Base-by-base conservation (phyloP, 805 yeast species). In the Wickerhamomyces kurtzmanii region DNA sequence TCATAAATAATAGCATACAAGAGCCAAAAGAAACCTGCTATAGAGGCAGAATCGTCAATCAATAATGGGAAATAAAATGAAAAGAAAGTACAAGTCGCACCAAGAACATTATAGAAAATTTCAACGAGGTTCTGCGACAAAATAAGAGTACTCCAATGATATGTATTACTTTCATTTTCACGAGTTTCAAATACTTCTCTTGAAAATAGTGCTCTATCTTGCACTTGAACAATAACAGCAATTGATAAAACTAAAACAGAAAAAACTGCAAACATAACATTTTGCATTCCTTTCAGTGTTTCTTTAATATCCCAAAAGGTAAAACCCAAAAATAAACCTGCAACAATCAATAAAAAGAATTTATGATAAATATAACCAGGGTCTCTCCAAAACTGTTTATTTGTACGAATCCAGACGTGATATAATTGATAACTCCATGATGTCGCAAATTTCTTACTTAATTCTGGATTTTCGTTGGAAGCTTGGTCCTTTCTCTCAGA, bases 11-110 rank as follows among this genome's bases (percentile, higher is more conserved):
- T 36, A 24, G 59, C 58, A 37, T 62, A 69, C 27, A 55, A 48
- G 45, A 69, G 57, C 45, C 62, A 64, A 50, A 66, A 75, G 44
- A 65, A 55, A 31, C 75, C 79, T 16, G 75, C 64, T 25, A 57
- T 61, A 27, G 63, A 52, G 10, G 74, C 71, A 29, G 57, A 42
- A 15, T 57, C 53, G 37, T 50, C 49, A 28, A 17, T 45, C 40
- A 26, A 44, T 49, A 44, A 29, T 17, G 69, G 62, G 47, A 58
- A 64, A 33, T 59, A 79, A 45, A 54, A 45, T 14, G 43, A 36
- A 45, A 55, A 32, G 34, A 51, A 61, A 20, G 39, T 36, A 6
- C 62, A 26, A 2, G 67, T 54, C 17, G 44, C 35, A 31, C 39
- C 24, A 22, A 45, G 20, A 25, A 46, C 23, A 32, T 47, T 47